These are phyloP conservation scores for Parietaria judaica DNA, from an alignment of 306 rosid genomes.

Conservation along the genomic window DNA sequence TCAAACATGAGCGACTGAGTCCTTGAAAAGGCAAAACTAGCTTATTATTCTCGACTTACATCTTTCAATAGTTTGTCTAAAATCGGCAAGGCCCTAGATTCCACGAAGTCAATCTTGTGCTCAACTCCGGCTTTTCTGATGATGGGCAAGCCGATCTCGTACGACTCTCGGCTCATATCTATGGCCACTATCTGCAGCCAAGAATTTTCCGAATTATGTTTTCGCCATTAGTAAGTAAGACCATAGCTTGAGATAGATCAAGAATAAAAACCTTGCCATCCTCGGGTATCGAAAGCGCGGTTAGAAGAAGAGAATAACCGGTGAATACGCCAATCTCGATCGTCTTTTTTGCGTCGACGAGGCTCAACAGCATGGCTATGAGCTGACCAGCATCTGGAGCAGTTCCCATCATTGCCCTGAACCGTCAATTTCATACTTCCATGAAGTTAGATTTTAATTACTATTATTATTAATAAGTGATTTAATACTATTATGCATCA, in stretches of 20 bases:
- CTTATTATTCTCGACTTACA: constrained; percentile 13
- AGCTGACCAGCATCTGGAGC: constrained; percentile 46
- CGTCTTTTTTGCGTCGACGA: constrained; percentile 44
- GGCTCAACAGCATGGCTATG: constrained; percentile 34
- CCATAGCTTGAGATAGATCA: neutral
- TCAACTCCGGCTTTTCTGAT: constrained; percentile 53
- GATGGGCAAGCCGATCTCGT: constrained; percentile 50
- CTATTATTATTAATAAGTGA: no score
- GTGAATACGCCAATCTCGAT: constrained; percentile 55
- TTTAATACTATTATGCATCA: no score
- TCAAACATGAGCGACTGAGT: no score
- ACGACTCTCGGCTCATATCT: constrained; percentile 35
- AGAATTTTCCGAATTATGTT: neutral
- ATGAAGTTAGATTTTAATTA: no score
- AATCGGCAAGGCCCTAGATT: constrained; percentile 46
- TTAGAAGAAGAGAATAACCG: constrained; percentile 64
- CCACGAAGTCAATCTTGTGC: constrained; percentile 50
- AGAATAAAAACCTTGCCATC: constrained; percentile 35
- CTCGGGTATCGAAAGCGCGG: constrained; percentile 45
- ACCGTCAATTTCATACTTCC: neutral
- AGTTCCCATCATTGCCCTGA: constrained; percentile 33
- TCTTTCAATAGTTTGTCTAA: constrained; percentile 42
- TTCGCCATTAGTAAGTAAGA: no score
- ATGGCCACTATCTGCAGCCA: constrained; percentile 43
- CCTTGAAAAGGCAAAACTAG: neutral